Conservation (phyloP, 1,284 basidiomycete species). For the Malassezia japonica region DNA sequence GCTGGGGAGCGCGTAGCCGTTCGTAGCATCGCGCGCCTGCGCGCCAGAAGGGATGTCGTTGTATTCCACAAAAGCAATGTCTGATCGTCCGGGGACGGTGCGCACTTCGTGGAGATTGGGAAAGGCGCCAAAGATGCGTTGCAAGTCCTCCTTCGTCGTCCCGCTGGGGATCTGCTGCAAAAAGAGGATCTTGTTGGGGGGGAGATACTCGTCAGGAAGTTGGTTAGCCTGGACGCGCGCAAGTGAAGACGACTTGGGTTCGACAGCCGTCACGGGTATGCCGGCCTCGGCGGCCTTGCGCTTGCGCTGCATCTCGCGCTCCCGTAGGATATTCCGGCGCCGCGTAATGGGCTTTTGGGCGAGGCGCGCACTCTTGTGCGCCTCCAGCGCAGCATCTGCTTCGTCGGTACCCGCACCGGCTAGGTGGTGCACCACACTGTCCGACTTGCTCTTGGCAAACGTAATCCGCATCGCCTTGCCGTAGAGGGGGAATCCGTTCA, state of each 20-base stretch:
- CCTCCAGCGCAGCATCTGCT: slow-evolving; percentile 18
- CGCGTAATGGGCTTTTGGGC: slow-evolving; percentile 30
- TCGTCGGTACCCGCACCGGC: slow-evolving; percentile 18
- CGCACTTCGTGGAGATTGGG: slow-evolving; percentile 37
- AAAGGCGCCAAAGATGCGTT: slow-evolving; percentile 33
- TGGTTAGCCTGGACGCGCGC: slow-evolving; percentile 21
- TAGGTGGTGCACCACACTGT: slow-evolving; percentile 61
- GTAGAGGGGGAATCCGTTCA: slow-evolving; percentile 85
- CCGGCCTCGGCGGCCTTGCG: slow-evolving; percentile 13
- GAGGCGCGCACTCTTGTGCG: slow-evolving; percentile 55
- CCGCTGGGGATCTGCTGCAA: slow-evolving; percentile 56
- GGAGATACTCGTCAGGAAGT: slow-evolving; percentile 98
- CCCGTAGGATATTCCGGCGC: slow-evolving; percentile 24
- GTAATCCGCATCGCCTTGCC: slow-evolving; percentile 93
- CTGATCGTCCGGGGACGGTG: slow-evolving; percentile 39
- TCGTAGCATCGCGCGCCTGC: slow-evolving; percentile 39
- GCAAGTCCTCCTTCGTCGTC: slow-evolving; percentile 30
- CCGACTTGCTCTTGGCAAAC: slow-evolving; percentile 77
- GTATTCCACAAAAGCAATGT: slow-evolving; percentile 46
- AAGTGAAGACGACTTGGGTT: neutral
- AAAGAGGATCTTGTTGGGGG: slow-evolving; percentile 98
- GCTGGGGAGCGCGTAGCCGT: slow-evolving; percentile 35
- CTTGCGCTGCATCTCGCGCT: slow-evolving; percentile 28
- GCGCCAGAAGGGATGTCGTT: slow-evolving; percentile 30
- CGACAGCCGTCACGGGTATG: neutral